phyloP scores from a whole-genome alignment of 2,329 filamentous ascomycete genomes.

The Microsporum canis region DNA sequence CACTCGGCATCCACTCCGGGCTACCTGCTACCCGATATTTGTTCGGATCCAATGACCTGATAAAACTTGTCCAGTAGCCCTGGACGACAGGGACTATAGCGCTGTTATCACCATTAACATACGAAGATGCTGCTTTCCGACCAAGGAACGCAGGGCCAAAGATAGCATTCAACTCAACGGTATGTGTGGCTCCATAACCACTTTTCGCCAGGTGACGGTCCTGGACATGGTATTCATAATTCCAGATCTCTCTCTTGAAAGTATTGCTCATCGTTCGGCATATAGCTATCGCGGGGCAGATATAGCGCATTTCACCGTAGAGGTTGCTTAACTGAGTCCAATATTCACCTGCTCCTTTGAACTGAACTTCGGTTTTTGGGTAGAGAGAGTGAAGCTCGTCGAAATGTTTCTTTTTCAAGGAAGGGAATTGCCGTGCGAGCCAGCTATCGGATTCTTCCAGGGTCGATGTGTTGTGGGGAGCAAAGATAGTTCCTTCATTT shows the following conservation, averaged over 20 bases:
- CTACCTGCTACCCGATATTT: conserved; percentile 34
- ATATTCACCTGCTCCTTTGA: conserved; percentile 34
- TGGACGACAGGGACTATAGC: conserved; percentile 51
- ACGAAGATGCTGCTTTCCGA: conserved; percentile 41
- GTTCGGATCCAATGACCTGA: conserved; percentile 57
- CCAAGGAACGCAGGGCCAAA: conserved; percentile 51
- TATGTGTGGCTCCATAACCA: conserved; percentile 56
- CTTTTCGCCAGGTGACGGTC: conserved; percentile 43
- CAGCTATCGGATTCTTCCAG: conserved; percentile 43
- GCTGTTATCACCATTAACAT: conserved; percentile 42
- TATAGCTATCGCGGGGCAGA: conserved; percentile 51
- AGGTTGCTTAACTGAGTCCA: conserved; percentile 49
- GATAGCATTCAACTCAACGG: conserved; percentile 54
- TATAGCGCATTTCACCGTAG: conserved; percentile 56
- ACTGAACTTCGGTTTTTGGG: conserved; percentile 40
- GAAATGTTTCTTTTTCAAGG: conserved; percentile 42
- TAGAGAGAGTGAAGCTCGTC: conserved; percentile 45
- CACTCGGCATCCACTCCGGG: conserved; percentile 41
- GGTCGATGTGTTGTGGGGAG: conserved; percentile 40
- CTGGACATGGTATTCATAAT: conserved; percentile 59
- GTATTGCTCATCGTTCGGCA: conserved; percentile 26
- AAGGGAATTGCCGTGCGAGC: conserved; percentile 48
- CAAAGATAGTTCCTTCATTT: conserved; percentile 56
- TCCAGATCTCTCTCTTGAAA: conserved; percentile 42
- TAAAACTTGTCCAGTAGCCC: conserved; percentile 64